Base-by-base conservation (phyloP, 2,329 filamentous ascomycete genomes). In the Septoria petroselini region DNA sequence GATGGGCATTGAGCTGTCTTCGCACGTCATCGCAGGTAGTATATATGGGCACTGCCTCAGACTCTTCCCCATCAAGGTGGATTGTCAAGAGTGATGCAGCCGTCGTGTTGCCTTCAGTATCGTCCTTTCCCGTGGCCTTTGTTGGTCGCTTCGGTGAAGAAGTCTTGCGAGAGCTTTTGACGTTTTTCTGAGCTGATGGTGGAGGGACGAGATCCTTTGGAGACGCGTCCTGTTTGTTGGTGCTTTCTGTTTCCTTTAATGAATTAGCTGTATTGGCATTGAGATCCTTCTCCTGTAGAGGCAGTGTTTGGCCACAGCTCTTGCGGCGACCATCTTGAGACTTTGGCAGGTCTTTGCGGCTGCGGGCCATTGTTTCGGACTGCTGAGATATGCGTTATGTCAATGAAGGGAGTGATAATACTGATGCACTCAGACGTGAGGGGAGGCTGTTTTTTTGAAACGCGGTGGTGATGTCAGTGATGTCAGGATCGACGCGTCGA, bases 11-110 rank as follows among this genome's bases (percentile, higher is more conserved):
- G 58, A 82, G 80, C 67, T 82, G 81, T 59, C 69, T 72, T 38
- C 80, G 74, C 11, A 82, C 61, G 41, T 77, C 76, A 56, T 82
- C 74, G 65, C 79, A 82, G 3, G 75, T 77, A 54, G 82, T 78
- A 58, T 70, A 82, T 34, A 83, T 66, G 1, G 68, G 66, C 7
- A 82, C 77, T 0, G 52, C 58, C 25, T 71, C 69, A 0, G 64
- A 58, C 0, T 71, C 71, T 62, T 83, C 78, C 11, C 74, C 73
- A 0, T 69, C 65, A 0, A 82, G 68, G 7, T 63, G 44, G 18
- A 80, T 62, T 12, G 54, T 65, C 21, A 68, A 64, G 14, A 78
- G 66, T 53, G 38, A 41, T 15, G 43, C 18, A 7, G 48, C 52
- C 41, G 39, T 53, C 14, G 51, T 15, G 30, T 12, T 12, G 11